Conservation (phyloP, 495 filamentous ascomycete species). For the Chaetomium fimeti region DNA sequence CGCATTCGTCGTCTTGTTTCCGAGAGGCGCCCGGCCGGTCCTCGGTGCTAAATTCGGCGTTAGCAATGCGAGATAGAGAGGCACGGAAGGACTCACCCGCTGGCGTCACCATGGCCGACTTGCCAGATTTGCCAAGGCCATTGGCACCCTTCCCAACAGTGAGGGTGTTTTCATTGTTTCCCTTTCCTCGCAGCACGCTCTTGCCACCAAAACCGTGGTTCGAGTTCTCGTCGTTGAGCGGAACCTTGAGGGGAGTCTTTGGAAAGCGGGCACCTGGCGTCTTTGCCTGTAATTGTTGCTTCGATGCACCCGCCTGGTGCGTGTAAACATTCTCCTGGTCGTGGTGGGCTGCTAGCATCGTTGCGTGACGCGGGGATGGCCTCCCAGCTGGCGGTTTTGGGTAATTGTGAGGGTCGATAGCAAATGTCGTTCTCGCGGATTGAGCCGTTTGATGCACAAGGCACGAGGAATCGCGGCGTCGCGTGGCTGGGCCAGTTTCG, state of each 20-base stretch:
- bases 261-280: slow-evolving; percentile 72
- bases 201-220: slow-evolving; percentile 62
- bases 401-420: not conserved
- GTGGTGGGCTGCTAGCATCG: slow-evolving; percentile 69
- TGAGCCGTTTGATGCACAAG: not conserved
- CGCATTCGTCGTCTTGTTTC: slow-evolving; percentile 93
- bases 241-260: slow-evolving; percentile 82
- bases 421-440: not conserved
- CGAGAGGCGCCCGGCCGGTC: slow-evolving; percentile 71
- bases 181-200: slow-evolving; percentile 53
- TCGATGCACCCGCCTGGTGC: slow-evolving; percentile 74
- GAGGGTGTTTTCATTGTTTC: slow-evolving; percentile 63
- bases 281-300: slow-evolving; percentile 73
- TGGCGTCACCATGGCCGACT: slow-evolving; percentile 71
- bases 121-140: slow-evolving; percentile 47
- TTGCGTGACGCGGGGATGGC: slow-evolving; percentile 24
- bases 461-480: slow-evolving; percentile 1
- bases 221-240: slow-evolving; percentile 83
- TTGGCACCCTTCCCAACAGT: slow-evolving; percentile 58
- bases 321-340: slow-evolving; percentile 87
- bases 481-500: slow-evolving; percentile 9
- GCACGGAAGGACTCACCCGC: slow-evolving; percentile 28
- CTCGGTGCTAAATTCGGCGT: slow-evolving; percentile 55
- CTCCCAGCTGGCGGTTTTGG: slow-evolving; percentile 22
- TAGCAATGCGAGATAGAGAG: slow-evolving; percentile 24